phyloP scores from a whole-genome alignment of 495 filamentous ascomycete genomes.

The Tuber aestivum region DNA sequence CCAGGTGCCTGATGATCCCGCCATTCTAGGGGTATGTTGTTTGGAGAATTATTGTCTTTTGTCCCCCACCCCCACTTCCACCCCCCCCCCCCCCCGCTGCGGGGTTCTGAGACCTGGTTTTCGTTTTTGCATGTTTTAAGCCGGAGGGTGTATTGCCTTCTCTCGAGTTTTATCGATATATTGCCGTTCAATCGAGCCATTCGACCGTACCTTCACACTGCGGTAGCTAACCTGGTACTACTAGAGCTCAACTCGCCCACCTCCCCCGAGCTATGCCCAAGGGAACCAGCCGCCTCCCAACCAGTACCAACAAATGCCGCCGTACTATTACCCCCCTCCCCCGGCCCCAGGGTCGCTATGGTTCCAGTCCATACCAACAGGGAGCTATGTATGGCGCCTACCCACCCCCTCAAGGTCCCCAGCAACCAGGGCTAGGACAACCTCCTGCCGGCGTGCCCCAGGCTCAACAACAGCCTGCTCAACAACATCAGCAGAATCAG shows the following conservation, averaged over 20 bases:
- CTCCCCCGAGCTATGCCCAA: conserved; percentile 28
- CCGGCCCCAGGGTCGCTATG: conserved; percentile 38
- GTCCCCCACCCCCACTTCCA: neutral
- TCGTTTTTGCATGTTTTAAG: neutral
- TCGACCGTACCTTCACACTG: conserved; percentile 6
- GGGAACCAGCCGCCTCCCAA: conserved; percentile 29
- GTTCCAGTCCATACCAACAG: conserved; percentile 36
- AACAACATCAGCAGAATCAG: conserved; percentile 16
- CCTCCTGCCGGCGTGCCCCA: conserved; percentile 20
- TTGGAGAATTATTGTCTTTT: neutral
- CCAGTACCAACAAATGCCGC: conserved; percentile 33
- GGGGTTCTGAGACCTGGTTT: neutral
- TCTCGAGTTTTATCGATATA: neutral
- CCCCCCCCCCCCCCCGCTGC: neutral
- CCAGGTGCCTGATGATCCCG: conserved; percentile 86
- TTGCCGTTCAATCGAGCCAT: neutral
- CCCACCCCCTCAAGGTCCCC: conserved; percentile 26
- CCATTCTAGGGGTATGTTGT: conserved; percentile 93
- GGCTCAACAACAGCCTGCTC: conserved; percentile 26
- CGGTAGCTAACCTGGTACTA: conserved; percentile 11
- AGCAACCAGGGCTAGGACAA: conserved; percentile 29
- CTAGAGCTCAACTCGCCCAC: conserved; percentile 37
- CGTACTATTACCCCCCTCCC: conserved; percentile 31
- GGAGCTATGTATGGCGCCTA: conserved; percentile 40
- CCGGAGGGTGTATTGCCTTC: neutral